Percentiles rank a stretch among this genome's conserved stretches.
phyloP scores from a whole-genome alignment of 2,329 filamentous ascomycete genomes.

The Didymella keratinophila region DNA sequence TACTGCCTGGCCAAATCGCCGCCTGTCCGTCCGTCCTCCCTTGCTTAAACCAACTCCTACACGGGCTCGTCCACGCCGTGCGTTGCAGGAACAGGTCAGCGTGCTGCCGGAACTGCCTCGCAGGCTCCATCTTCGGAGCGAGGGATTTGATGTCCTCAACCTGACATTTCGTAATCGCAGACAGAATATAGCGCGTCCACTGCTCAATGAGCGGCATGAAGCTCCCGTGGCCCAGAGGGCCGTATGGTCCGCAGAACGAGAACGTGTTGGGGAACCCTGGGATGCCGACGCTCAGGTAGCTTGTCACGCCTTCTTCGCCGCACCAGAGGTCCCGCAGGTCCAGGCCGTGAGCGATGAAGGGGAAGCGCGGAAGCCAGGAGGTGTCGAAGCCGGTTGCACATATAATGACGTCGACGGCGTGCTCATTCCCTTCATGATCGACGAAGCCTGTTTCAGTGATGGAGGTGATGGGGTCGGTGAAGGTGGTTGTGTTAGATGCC shows the following conservation, averaged over 20 bases:
- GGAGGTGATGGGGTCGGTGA: slow-evolving; percentile 29
- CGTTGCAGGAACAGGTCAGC: slow-evolving; percentile 35
- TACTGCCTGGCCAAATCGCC: slow-evolving; percentile 33
- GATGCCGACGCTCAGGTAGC: slow-evolving; percentile 54
- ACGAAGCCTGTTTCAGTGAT: slow-evolving; percentile 35
- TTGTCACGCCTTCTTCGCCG: slow-evolving; percentile 44
- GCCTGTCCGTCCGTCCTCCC: slow-evolving; percentile 33
- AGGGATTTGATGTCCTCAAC: slow-evolving; percentile 36
- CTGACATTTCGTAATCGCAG: slow-evolving; percentile 34
- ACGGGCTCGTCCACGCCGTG: slow-evolving; percentile 36
- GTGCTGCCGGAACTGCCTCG: slow-evolving; percentile 30
- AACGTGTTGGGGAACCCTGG: slow-evolving; percentile 57
- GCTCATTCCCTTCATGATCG: slow-evolving; percentile 26
- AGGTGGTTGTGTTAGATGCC: slow-evolving; percentile 29
- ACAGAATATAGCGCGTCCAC: slow-evolving; percentile 36
- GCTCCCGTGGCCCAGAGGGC: slow-evolving; percentile 32
- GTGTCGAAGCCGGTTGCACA: slow-evolving; percentile 55
- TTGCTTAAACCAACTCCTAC: slow-evolving; percentile 37
- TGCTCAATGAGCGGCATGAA: slow-evolving; percentile 39
- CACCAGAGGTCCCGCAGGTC: slow-evolving; percentile 51
- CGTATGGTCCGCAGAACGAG: slow-evolving; percentile 50
- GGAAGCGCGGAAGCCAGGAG: slow-evolving; percentile 38
- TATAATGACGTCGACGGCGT: slow-evolving; percentile 53
- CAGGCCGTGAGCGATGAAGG: slow-evolving; percentile 36
- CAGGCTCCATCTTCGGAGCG: slow-evolving; percentile 24